A percentile compares a stretch with the other conserved stretches of the same genome.
Evolutionary conservation across 306 rosid genomes (phyloP).

Genomic region (Cucurbita maxima): DNA sequence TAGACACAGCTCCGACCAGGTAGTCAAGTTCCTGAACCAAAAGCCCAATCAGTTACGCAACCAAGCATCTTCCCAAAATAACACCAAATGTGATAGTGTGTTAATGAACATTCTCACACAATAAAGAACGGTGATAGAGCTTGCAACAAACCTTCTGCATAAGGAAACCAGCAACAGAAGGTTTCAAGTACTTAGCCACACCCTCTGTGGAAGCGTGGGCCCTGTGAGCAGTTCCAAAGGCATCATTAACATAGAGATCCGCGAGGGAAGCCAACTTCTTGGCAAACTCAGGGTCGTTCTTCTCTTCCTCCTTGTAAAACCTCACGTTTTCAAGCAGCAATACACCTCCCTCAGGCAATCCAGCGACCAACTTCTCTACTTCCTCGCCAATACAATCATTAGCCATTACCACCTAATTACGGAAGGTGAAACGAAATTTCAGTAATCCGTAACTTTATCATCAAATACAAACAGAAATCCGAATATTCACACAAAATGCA

Average conservation of each 20-base stretch:
- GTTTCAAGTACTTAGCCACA: slow-evolving; percentile 70
- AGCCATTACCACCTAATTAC: slow-evolving; percentile 51
- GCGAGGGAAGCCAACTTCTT: slow-evolving; percentile 91
- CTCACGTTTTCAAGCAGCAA: slow-evolving; percentile 91
- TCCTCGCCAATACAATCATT: slow-evolving; percentile 67
- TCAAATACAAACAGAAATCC: background rate
- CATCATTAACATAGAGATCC: slow-evolving; percentile 85
- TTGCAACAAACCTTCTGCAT: slow-evolving; percentile 64
- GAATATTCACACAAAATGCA: background rate
- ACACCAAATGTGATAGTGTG: background rate
- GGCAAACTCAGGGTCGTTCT: slow-evolving; percentile 84
- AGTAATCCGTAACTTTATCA: background rate
- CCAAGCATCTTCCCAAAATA: background rate
- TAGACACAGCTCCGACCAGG: slow-evolving; percentile 74
- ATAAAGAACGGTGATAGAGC: background rate
- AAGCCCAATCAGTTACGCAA: background rate
- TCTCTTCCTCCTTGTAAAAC: slow-evolving; percentile 92
- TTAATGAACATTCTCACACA: background rate
- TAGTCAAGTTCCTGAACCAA: slow-evolving; percentile 76
- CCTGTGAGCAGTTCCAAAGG: slow-evolving; percentile 91
- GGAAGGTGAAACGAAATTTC: background rate
- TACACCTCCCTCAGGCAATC: slow-evolving; percentile 71
- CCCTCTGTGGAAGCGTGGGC: slow-evolving; percentile 98
- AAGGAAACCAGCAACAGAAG: slow-evolving; percentile 87
- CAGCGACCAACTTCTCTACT: slow-evolving; percentile 65